Percentiles rank a stretch among this genome's conserved stretches.
Evolutionary conservation across 805 yeast genomes (phyloP).

Genomic region (Cyberlindnera maclurae): DNA sequence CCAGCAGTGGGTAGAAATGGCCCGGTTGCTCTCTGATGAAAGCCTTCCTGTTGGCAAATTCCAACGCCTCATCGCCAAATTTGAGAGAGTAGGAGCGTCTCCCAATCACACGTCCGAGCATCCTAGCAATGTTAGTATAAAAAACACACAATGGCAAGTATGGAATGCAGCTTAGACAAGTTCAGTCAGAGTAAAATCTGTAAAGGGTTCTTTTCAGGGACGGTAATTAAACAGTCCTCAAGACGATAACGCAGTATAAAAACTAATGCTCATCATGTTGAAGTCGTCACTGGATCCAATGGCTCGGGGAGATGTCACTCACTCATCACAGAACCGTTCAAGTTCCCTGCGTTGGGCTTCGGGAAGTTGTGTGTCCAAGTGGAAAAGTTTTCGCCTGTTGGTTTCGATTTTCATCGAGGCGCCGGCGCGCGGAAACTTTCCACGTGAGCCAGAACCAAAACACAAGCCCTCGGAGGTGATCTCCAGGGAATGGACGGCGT

Average conservation of each 20-base stretch:
- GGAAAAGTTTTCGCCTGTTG: background rate
- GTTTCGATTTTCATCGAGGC: no score
- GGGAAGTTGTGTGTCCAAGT: no score
- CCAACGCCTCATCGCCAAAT: slow-evolving; percentile 17
- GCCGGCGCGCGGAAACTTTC: no score
- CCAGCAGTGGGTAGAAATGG: slow-evolving; percentile 22
- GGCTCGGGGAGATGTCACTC: background rate
- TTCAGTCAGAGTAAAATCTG: slow-evolving; percentile 6
- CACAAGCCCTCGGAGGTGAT: no score
- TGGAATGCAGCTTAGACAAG: no score
- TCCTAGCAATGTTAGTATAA: background rate
- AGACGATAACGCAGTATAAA: slow-evolving; percentile 29
- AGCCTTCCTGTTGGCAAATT: slow-evolving; percentile 21
- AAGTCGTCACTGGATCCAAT: background rate
- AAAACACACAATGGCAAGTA: background rate
- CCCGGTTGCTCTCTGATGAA: slow-evolving; percentile 9
- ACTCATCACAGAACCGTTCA: background rate
- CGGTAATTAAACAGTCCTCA: slow-evolving; percentile 27
- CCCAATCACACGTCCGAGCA: slow-evolving; percentile 3
- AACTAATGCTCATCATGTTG: slow-evolving; percentile 20
- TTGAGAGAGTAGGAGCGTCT: slow-evolving; percentile 6
- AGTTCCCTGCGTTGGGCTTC: background rate
- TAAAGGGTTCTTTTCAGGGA: slow-evolving; percentile 22
- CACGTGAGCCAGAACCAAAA: no score
- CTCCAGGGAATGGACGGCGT: no score